Conservation (phyloP, 1,139 yeast genomes). For the Suhomyces wounanorum region DNA sequence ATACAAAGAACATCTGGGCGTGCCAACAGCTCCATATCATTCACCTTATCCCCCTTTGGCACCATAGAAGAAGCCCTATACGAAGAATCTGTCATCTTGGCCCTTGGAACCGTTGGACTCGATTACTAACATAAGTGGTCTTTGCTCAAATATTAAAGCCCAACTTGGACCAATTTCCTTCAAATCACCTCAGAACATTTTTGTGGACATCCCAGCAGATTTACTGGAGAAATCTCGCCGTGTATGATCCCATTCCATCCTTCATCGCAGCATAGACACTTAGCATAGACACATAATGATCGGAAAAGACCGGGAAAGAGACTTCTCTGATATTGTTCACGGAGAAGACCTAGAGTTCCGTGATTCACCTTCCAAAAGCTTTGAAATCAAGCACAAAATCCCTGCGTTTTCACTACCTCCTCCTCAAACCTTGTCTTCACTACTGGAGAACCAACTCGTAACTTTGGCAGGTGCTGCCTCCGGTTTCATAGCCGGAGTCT, state of each 20-base stretch:
- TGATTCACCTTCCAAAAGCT: slow-evolving; percentile 20
- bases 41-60: neutral
- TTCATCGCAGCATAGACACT: slow-evolving; percentile 1
- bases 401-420: slow-evolving; percentile 7
- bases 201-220: neutral
- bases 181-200: neutral
- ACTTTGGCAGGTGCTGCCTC: slow-evolving; percentile 49
- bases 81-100: neutral
- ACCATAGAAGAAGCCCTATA: neutral
- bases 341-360: slow-evolving; percentile 45
- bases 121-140: neutral
- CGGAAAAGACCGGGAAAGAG: slow-evolving; percentile 16
- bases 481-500: slow-evolving; percentile 49
- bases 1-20: neutral
- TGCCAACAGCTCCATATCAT: neutral
- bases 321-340: slow-evolving; percentile 42
- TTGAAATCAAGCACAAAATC: slow-evolving; percentile 10
- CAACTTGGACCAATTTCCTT: neutral
- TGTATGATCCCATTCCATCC: neutral
- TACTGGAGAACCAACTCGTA: slow-evolving; percentile 34
- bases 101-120: neutral
- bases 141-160: too few relatives aligned
- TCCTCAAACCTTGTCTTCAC: slow-evolving; percentile 4
- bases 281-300: slow-evolving; percentile 1
- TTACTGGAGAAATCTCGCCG: slow-evolving; percentile 3